phyloP scores from a whole-genome alignment of 257 asterid genomes.

The Nicotiana otophora region DNA sequence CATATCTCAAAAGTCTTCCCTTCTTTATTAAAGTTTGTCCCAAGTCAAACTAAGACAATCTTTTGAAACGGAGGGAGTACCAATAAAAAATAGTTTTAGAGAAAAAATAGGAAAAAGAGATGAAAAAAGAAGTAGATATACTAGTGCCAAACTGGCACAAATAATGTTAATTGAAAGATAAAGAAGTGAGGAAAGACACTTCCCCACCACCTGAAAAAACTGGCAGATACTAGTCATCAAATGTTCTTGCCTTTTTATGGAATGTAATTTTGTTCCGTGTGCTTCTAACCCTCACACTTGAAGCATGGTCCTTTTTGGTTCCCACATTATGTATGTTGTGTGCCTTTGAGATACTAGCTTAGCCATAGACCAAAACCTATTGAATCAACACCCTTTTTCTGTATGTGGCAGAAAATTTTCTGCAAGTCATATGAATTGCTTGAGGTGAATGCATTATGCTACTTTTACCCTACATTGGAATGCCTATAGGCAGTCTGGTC shows the following conservation, averaged over 20 bases:
- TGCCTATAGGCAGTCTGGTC: not conserved
- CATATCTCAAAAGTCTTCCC: no score
- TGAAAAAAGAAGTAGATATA: not conserved
- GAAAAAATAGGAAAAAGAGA: not conserved
- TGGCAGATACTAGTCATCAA: not conserved
- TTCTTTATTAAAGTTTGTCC: no score
- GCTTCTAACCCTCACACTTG: no score
- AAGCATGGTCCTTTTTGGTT: not conserved
- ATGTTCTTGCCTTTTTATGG: not conserved
- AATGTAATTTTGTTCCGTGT: no score
- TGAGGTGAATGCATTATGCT: not conserved
- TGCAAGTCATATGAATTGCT: not conserved
- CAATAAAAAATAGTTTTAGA: not conserved
- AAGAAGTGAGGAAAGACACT: not conserved
- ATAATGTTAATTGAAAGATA: not conserved
- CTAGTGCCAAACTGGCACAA: not conserved
- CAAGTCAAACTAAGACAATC: no score
- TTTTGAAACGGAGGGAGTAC: no score
- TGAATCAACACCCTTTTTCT: not conserved
- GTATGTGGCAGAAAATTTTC: not conserved
- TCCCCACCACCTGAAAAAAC: not conserved
- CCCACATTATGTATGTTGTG: not conserved
- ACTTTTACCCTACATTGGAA: not conserved
- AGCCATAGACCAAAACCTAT: not conserved
- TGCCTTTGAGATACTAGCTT: slow-evolving; percentile 2